Base-by-base conservation (phyloP, 2,329 filamentous ascomycete species). In the Verticillium klebahnii region DNA sequence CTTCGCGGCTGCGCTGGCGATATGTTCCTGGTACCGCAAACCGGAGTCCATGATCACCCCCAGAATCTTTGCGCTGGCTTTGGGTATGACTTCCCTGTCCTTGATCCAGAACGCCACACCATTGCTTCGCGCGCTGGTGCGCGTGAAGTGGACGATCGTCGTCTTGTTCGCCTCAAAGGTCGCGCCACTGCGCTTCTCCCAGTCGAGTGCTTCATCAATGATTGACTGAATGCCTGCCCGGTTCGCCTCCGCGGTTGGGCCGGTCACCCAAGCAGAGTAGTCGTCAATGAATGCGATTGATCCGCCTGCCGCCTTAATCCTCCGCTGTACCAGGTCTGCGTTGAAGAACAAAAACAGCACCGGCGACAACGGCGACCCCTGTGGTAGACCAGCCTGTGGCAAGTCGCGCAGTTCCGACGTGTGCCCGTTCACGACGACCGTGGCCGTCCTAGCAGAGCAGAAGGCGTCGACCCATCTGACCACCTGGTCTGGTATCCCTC, bases 341-440 rank as follows among this genome's bases (percentile, higher is more conserved):
- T 69, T 69, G 39, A 70, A 71, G 64, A 73, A 73, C 5, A 75
- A 69, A 62, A 74, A 78, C 17, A 75, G 64, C 19, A 74, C 71
- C 15, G 67, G 72, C 9, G 72, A 78, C 7, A 78, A 63, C 7
- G 70, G 72, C 5, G 71, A 77, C 3, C 71, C 72, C 62, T 74
- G 66, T 11, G 68, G 69, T n/a, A 73, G 59, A 31, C 73, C 67
- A 1, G 67, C 65, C 57, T 71, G 64, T 31, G 61, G 64, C 55
- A 69, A 57, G 5, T 6, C 14, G 25, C 58, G 60, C 0, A 15
- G 11, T 54, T 69, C 60, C 17, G 65, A 68, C n/a, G 57, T 54
- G 1, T 68, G 61, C 4, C 69, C 60, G 54, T 69, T 69, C 9
- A 69, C 61, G 56, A 54, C 56, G n/a, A 73, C 65, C 2, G 57